Conservation (phyloP, 257 asterid genomes). For the Phtheirospermum japonicum region DNA sequence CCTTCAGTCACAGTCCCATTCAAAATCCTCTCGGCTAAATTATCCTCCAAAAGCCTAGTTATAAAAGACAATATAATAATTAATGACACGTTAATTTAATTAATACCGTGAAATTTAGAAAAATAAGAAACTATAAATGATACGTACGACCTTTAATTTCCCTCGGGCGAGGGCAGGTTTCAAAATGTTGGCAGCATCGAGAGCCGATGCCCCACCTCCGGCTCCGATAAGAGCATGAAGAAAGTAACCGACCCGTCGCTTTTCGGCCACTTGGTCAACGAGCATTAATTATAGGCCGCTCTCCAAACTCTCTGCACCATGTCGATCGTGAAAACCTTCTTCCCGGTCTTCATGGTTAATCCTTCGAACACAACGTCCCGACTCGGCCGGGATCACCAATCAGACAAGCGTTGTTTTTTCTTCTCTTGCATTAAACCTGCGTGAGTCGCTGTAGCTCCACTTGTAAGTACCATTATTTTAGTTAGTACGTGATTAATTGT, state of each 20-base stretch:
- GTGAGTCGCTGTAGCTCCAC: background rate
- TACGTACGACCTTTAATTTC: background rate
- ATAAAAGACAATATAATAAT: conserved; percentile 16
- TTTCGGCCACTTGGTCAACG: background rate
- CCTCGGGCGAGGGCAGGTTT: conserved; percentile 1
- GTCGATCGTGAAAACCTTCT: background rate
- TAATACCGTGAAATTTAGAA: too few species aligned
- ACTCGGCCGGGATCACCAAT: background rate
- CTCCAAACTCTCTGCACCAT: background rate
- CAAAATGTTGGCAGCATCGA: background rate
- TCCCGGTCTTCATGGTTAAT: background rate
- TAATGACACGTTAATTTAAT: too few species aligned
- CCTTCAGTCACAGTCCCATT: conserved; percentile 42
- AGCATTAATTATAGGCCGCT: background rate
- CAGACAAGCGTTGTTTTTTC: background rate
- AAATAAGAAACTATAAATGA: too few species aligned
- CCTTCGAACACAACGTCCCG: background rate
- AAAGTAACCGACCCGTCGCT: background rate
- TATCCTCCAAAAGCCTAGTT: conserved; percentile 57
- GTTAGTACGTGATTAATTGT: too few species aligned
- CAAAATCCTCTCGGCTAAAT: conserved; percentile 53
- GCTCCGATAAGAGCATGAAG: background rate
- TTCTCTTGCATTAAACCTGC: background rate
- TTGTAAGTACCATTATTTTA: too few species aligned
- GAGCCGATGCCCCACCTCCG: background rate